A percentile compares a stretch with the other conserved stretches of the same genome.
phyloP scores from a whole-genome alignment of 2,329 filamentous ascomycete genomes.

The Aspergillus sp. region DNA sequence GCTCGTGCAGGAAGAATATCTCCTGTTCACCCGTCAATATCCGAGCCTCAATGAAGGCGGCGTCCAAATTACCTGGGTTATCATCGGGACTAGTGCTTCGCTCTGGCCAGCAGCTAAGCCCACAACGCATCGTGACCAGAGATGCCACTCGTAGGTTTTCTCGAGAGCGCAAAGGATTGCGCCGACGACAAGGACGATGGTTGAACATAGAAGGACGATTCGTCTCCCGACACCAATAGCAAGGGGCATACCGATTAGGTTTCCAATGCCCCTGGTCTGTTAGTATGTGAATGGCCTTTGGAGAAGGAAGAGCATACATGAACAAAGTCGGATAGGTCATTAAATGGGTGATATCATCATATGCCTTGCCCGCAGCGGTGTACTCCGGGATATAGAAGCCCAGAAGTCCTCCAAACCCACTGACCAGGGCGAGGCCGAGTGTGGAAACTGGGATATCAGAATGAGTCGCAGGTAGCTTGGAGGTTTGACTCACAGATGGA shows the following conservation, averaged over 20 bases:
- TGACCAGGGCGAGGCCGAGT: slow-evolving; percentile 40
- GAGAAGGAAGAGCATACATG: slow-evolving; percentile 15
- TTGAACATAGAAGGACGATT: slow-evolving; percentile 32
- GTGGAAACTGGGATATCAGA: slow-evolving; percentile 34
- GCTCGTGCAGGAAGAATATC: slow-evolving; percentile 48
- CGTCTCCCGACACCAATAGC: slow-evolving; percentile 38
- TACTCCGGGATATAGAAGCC: slow-evolving; percentile 45
- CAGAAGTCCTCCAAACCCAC: slow-evolving; percentile 44
- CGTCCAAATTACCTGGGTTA: slow-evolving; percentile 16
- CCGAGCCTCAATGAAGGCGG: too few species aligned
- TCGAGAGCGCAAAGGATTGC: slow-evolving; percentile 29
- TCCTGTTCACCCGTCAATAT: slow-evolving; percentile 23
- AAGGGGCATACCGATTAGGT: slow-evolving; percentile 34
- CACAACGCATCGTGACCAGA: slow-evolving; percentile 39
- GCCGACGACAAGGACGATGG: slow-evolving; percentile 27
- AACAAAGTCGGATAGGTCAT: slow-evolving; percentile 36
- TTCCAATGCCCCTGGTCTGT: slow-evolving; percentile 32
- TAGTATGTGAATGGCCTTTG: background rate
- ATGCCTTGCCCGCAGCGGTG: slow-evolving; percentile 34
- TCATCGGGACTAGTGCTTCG: slow-evolving; percentile 45
- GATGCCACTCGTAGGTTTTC: slow-evolving; percentile 38
- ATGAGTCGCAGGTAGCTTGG: too few species aligned
- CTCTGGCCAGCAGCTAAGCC: slow-evolving; percentile 45
- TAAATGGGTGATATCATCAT: slow-evolving; percentile 41
- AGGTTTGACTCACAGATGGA: slow-evolving; percentile 24